Evolutionary conservation across 768 basidiomycete species (phyloP).

Genomic region (Pisolithus microcarpus): DNA sequence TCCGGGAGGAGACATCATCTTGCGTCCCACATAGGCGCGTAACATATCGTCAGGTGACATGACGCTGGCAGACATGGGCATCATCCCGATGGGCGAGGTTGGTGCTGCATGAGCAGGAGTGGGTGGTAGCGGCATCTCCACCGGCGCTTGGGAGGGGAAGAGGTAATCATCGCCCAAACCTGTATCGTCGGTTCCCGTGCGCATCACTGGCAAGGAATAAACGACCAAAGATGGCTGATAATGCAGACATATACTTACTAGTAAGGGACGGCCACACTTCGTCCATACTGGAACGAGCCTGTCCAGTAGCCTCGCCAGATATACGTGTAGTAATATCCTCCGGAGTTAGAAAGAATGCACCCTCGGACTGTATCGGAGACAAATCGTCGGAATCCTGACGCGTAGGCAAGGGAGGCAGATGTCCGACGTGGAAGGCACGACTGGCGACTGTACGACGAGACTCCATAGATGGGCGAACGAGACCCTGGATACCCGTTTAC

Average conservation of each 20-base stretch:
- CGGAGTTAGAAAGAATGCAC: slow-evolving; percentile 38
- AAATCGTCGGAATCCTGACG: slow-evolving; percentile 25
- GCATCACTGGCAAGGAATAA: slow-evolving; percentile 53
- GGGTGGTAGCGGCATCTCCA: slow-evolving; percentile 29
- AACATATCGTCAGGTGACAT: slow-evolving; percentile 73
- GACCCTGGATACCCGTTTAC: slow-evolving; percentile 51
- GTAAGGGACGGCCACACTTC: too few relatives aligned
- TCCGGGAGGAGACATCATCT: slow-evolving; percentile 25
- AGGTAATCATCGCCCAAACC: slow-evolving; percentile 39
- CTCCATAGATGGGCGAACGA: slow-evolving; percentile 48
- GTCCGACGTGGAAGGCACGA: slow-evolving; percentile 35
- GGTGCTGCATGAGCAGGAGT: slow-evolving; percentile 25
- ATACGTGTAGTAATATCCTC: slow-evolving; percentile 59
- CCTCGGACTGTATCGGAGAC: slow-evolving; percentile 39
- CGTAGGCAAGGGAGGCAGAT: slow-evolving; percentile 37
- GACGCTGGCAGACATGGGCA: slow-evolving; percentile 32
- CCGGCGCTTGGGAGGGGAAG: slow-evolving; percentile 26
- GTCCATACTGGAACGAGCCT: slow-evolving; percentile 30
- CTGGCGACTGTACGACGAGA: slow-evolving; percentile 36
- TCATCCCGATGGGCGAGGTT: slow-evolving; percentile 35
- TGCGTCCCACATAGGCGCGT: slow-evolving; percentile 58
- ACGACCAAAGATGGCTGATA: background rate
- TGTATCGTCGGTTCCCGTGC: slow-evolving; percentile 38
- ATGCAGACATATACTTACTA: too few relatives aligned
- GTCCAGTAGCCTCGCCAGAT: slow-evolving; percentile 25